Percentiles rank a stretch among this genome's conserved stretches.
Conservation (phyloP, 441 rosid genomes). For the Euphorbia corollata region DNA sequence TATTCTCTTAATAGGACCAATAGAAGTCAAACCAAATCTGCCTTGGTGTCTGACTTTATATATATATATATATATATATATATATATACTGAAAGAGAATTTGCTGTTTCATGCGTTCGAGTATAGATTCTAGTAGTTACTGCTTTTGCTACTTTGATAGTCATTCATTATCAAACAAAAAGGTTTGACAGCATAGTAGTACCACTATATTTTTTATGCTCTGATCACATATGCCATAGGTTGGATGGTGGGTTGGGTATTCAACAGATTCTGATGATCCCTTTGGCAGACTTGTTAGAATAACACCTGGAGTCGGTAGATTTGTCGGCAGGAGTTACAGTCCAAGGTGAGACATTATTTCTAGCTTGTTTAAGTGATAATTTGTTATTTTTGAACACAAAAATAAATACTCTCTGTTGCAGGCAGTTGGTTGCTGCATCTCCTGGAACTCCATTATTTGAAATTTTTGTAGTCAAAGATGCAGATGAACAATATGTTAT, state of each 20-base stretch:
- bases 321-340: conserved; percentile 81
- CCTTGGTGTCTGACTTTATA: not conserved
- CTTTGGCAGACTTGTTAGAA: conserved; percentile 69
- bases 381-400: conserved; percentile 15
- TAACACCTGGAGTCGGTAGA: conserved; percentile 83
- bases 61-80: too few species aligned
- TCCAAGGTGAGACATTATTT: conserved; percentile 50
- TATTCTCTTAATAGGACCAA: not conserved
- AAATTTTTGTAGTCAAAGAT: conserved; percentile 80
- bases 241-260: conserved; percentile 97
- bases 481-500: conserved; percentile 51
- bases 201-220: not conserved
- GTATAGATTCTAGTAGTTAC: not conserved
- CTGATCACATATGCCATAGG: conserved; percentile 29
- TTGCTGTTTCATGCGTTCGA: not conserved
- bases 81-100: not conserved
- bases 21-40: not conserved
- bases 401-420: conserved; percentile 30
- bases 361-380: conserved; percentile 13
- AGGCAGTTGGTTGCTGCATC: conserved; percentile 77
- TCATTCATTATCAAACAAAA: not conserved
- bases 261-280: conserved; percentile 74
- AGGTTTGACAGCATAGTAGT: not conserved
- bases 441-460: conserved; percentile 82
- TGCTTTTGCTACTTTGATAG: conserved; percentile 3